Evolutionary conservation across 2,329 filamentous ascomycete species (phyloP), one percentile per base, ranked within the genome.

Genomic region (Claviceps pazoutovae): DNA sequence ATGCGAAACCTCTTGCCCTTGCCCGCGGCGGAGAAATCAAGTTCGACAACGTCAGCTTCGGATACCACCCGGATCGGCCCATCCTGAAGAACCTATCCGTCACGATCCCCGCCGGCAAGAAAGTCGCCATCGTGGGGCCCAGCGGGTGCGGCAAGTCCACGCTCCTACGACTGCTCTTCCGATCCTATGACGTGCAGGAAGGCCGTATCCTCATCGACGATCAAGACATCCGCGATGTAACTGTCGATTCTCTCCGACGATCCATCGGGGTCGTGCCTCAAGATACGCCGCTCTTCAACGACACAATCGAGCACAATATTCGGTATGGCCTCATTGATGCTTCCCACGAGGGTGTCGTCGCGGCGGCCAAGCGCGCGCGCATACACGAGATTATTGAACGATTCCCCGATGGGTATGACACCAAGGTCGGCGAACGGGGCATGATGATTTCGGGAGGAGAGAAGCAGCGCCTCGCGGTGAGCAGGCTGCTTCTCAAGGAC

Each of bases 401-500:
- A n/a, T 83, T 95, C 64, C 88, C 88, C 1, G 84, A 90, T n/a
- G 88, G 88, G 16, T 95, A 97, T 66, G 70, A 83, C 21, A 97
- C 93, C 19, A 89, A 85, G 67, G 93, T 97, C 26, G 91, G 91
- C 50, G 91, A 96, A 71, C 79, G 91, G 46, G 90, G 90, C 1
- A 83, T 96, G 79, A 96, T 96, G 90, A 95, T 96, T 45, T 94
- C 87, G 1, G 90, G 88, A 2, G 90, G 90, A 36, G 91, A 96
- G 71, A 96, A 96, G 68, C 90, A 96, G 68, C 80, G 90, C 3
- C 72, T 96, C 11, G 91, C 91, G 0, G 81, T 96, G 23, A 88
- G 86, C 26, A 75, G 90, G 44, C 66, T 96, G 41, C 77, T 96
- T 1, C 74, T 96, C 53, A 96, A 96, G 66, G 87, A 96, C 58